Conservation (phyloP, 2,329 filamentous ascomycete species). For the Calonectria pseudoturangicola region DNA sequence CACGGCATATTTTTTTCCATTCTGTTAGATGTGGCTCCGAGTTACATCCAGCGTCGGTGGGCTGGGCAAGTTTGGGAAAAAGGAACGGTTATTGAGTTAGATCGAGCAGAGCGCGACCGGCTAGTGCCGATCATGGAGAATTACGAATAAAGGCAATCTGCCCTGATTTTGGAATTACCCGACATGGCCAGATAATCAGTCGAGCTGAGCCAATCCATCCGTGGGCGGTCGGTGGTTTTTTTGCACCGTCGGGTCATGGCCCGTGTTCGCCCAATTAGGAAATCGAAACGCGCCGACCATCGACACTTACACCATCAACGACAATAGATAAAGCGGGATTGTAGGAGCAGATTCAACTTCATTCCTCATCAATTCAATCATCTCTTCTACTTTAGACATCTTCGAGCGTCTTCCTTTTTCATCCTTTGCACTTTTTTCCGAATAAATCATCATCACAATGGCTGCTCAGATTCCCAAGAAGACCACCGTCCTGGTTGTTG, state of each 20-base stretch:
- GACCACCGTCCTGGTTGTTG: conserved; percentile 34
- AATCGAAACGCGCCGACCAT: conserved; percentile 34
- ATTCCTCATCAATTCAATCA: conserved; percentile 19
- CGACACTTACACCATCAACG: not conserved
- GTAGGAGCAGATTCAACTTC: not conserved
- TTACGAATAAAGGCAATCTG: conserved; percentile 10
- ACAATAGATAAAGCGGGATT: conserved; percentile 34
- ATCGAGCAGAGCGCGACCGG: conserved; percentile 17
- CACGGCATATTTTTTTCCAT: conserved; percentile 18
- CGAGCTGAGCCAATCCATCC: not conserved
- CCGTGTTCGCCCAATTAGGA: conserved; percentile 16
- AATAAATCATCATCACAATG: conserved; percentile 17
- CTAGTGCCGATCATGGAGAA: conserved; percentile 30
- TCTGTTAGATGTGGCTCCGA: not conserved
- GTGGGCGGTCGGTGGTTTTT: conserved; percentile 33
- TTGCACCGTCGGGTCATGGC: conserved; percentile 12
- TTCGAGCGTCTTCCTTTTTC: conserved; percentile 20
- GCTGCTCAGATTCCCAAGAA: conserved; percentile 39
- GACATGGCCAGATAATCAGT: conserved; percentile 29
- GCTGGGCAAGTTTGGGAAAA: not conserved
- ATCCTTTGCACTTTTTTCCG: not conserved
- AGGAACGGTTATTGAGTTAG: conserved; percentile 13
- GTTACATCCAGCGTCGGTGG: conserved; percentile 1
- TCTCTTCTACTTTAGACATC: not conserved
- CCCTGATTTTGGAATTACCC: conserved; percentile 29